A percentile compares a stretch with the other conserved stretches of the same genome.
Conservation (phyloP, 495 filamentous ascomycete genomes). For the Rostrohypoxylon terebratum region DNA sequence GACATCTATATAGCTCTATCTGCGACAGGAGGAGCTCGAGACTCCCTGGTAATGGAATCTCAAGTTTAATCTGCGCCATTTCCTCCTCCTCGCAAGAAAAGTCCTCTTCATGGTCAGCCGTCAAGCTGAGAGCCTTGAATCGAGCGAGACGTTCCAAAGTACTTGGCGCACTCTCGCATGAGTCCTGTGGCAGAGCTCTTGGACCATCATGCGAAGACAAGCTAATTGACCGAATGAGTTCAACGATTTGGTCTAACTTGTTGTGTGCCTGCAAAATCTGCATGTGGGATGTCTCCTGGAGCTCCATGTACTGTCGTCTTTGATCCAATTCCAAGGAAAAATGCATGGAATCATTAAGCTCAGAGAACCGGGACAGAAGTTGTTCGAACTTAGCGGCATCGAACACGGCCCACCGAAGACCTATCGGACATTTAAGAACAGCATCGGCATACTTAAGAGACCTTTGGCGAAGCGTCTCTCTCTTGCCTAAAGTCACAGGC, state of each 20-base stretch:
- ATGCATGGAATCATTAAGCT: conserved; percentile 5
- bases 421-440: conserved; percentile 5
- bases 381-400: not conserved
- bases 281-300: not conserved
- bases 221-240: not conserved
- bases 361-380: not conserved
- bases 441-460: not conserved
- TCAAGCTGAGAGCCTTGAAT: not conserved
- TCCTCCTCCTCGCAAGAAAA: not conserved
- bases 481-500: not conserved
- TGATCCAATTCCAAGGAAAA: not conserved
- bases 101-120: not conserved
- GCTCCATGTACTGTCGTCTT: not conserved
- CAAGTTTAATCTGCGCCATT: not conserved
- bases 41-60: not conserved
- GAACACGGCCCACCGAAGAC: conserved; percentile 4
- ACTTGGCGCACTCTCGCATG: not conserved
- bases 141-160: not conserved
- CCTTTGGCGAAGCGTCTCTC: not conserved
- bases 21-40: not conserved
- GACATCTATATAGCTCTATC: not conserved
- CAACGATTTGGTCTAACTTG: conserved; percentile 1
- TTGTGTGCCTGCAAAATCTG: not conserved
- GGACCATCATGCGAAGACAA: not conserved
- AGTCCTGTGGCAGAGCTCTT: not conserved